Evolutionary conservation across 495 filamentous ascomycete genomes (phyloP).

Genomic region (Trichoderma asperelloides): DNA sequence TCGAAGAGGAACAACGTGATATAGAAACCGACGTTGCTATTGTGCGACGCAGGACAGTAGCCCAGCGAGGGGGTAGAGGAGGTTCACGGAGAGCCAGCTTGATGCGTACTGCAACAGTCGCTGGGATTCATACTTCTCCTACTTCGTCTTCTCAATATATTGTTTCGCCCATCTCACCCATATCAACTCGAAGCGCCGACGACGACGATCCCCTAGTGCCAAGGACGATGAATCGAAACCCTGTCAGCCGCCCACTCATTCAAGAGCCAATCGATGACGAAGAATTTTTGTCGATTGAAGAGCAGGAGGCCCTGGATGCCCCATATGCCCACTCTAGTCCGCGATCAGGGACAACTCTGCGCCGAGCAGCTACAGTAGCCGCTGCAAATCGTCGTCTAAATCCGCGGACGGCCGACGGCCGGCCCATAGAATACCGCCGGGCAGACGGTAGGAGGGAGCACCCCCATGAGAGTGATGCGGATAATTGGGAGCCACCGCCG

Average conservation of each 20-base stretch:
- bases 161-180: not conserved
- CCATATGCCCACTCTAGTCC: slow-evolving; percentile 75
- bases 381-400: slow-evolving; percentile 58
- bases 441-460: slow-evolving; percentile 59
- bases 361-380: slow-evolving; percentile 70
- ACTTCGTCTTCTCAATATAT: slow-evolving; percentile 10
- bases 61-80: slow-evolving; percentile 25
- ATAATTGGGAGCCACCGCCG: slow-evolving; percentile 91
- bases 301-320: slow-evolving; percentile 50
- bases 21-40: slow-evolving; percentile 76
- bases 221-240: slow-evolving; percentile 24
- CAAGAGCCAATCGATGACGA: slow-evolving; percentile 14
- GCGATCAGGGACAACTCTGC: slow-evolving; percentile 64
- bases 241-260: slow-evolving; percentile 6
- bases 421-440: slow-evolving; percentile 39
- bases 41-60: slow-evolving; percentile 64
- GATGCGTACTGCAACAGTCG: slow-evolving; percentile 25
- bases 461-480: slow-evolving; percentile 82
- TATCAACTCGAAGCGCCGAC: slow-evolving; percentile 16
- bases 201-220: slow-evolving; percentile 35
- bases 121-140: slow-evolving; percentile 13
- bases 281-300: slow-evolving; percentile 36
- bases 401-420: slow-evolving; percentile 32
- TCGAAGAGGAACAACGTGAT: slow-evolving; percentile 68
- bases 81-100: slow-evolving; percentile 28